phyloP scores from a whole-genome alignment of 768 basidiomycete genomes.

The Tubosaeta sp. region DNA sequence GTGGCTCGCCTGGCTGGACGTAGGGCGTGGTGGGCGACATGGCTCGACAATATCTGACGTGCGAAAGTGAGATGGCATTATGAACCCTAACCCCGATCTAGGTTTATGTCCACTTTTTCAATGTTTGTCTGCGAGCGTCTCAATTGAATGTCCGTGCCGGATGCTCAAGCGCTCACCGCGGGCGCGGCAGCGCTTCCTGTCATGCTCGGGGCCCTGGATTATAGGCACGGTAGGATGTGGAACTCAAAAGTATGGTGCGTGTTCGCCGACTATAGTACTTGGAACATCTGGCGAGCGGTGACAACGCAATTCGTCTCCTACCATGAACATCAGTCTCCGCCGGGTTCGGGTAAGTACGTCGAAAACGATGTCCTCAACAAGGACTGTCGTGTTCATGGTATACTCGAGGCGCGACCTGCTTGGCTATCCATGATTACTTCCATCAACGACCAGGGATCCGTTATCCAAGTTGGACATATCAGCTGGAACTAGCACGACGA shows the following conservation, averaged over 20 bases:
- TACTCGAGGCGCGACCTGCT: background rate
- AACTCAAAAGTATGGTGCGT: no score
- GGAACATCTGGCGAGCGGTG: no score
- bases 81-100: slow-evolving; percentile 27
- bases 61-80: slow-evolving; percentile 5
- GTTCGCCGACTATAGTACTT: no score
- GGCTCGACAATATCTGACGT: slow-evolving; percentile 11
- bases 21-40: slow-evolving; percentile 49
- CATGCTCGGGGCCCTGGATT: no score
- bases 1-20: slow-evolving; percentile 80
- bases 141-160: no score
- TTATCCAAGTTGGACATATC: slow-evolving; percentile 11
- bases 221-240: no score
- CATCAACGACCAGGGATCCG: slow-evolving; percentile 5
- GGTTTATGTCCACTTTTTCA: slow-evolving; percentile 15
- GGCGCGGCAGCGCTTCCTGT: no score
- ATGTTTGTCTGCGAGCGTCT: no score
- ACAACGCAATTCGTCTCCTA: background rate
- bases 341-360: slow-evolving; percentile 8
- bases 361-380: slow-evolving; percentile 12
- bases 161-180: no score
- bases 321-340: slow-evolving; percentile 20
- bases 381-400: slow-evolving; percentile 12
- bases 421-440: slow-evolving; percentile 12
- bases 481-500: slow-evolving; percentile 11